Conservation (phyloP, 2,329 filamentous ascomycete genomes). For the Beauveria pseudobassiana region DNA sequence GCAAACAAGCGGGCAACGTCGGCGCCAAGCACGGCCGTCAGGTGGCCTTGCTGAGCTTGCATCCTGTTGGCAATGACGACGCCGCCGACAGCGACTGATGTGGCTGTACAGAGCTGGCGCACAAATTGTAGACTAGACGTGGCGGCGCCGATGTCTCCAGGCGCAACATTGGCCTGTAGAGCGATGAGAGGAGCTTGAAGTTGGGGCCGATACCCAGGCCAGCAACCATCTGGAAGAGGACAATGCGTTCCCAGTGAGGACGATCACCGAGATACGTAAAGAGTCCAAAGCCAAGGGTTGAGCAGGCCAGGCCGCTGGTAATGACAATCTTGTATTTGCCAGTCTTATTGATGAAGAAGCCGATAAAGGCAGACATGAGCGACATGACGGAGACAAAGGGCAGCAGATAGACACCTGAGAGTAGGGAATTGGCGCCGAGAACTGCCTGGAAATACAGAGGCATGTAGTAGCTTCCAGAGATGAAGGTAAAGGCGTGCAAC, state of each 20-base stretch:
- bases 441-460: conserved; percentile 81
- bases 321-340: conserved; percentile 59
- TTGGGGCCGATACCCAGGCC: conserved; percentile 60
- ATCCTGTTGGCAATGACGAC: conserved; percentile 74
- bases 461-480: conserved; percentile 70
- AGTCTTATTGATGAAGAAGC: conserved; percentile 53
- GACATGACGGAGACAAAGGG: conserved; percentile 63
- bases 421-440: conserved; percentile 58
- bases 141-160: conserved; percentile 58
- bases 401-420: conserved; percentile 68
- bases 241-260: conserved; percentile 46
- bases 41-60: conserved; percentile 42
- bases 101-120: conserved; percentile 60
- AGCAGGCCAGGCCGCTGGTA: conserved; percentile 47
- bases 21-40: conserved; percentile 42
- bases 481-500: conserved; percentile 70
- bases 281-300: conserved; percentile 58
- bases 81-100: conserved; percentile 66
- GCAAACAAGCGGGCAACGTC: conserved; percentile 44
- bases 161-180: conserved; percentile 54
- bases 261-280: conserved; percentile 54
- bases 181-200: conserved; percentile 64
- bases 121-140: conserved; percentile 62
- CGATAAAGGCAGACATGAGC: conserved; percentile 49
- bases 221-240: conserved; percentile 55